Percentiles rank a stretch among this genome's conserved stretches.
These are phyloP conservation scores for Porodaedalea pini DNA, from an alignment of 1,284 basidiomycete species.

Conservation along the genomic window DNA sequence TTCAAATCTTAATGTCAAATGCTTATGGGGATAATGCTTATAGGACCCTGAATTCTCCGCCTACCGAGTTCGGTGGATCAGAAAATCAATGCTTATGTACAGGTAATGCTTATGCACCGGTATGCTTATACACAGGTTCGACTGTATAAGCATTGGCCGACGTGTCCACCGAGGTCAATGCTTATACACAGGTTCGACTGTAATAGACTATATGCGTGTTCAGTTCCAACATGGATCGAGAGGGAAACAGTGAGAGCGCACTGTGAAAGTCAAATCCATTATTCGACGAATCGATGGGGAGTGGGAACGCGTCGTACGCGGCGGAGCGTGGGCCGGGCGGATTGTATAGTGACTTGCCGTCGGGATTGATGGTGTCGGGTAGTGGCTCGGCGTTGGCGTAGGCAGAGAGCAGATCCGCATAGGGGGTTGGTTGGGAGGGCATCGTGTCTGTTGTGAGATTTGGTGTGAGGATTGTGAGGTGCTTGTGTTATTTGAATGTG, in stretches of 20 bases:
- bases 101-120: no score
- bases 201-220: constrained; percentile 57
- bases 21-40: no score
- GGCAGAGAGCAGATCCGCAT: constrained; percentile 40
- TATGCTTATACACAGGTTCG: no score
- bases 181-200: no score
- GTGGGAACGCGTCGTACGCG: constrained; percentile 51
- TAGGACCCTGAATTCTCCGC: no score
- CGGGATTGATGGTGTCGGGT: constrained; percentile 45
- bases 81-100: no score
- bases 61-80: no score
- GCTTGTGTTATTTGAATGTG: no score
- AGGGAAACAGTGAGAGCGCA: constrained; percentile 30
- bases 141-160: no score
- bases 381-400: constrained; percentile 48
- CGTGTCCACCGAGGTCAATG: no score
- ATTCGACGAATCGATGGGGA: constrained; percentile 48
- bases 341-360: constrained; percentile 59
- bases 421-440: neutral
- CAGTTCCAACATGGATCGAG: neutral
- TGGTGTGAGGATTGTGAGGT: no score
- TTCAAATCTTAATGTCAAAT: no score
- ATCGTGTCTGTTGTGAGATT: neutral
- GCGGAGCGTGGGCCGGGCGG: constrained; percentile 41
- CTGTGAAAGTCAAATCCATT: constrained; percentile 70